These are phyloP conservation scores for Hortiboletus rubellus DNA, from an alignment of 1,284 basidiomycete genomes.

Conservation along the genomic window DNA sequence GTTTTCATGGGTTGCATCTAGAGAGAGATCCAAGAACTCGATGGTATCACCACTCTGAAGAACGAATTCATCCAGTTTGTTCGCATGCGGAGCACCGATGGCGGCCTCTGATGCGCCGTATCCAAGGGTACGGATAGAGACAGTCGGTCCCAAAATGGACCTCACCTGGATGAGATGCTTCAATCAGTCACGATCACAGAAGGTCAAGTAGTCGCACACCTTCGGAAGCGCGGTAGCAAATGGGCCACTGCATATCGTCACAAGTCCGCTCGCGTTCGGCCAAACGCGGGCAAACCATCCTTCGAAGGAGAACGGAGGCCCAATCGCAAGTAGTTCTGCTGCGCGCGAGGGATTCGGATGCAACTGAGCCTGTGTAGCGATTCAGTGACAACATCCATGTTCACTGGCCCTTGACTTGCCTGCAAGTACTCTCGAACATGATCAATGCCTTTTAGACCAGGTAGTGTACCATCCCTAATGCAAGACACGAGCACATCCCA, in stretches of 20 bases:
- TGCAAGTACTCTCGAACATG: constrained; percentile 17
- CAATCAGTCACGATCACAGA: background rate
- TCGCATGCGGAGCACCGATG: background rate
- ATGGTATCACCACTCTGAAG: constrained; percentile 3
- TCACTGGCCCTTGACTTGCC: background rate
- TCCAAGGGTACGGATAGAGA: background rate
- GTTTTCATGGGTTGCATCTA: constrained; percentile 10
- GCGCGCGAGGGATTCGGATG: constrained; percentile 14
- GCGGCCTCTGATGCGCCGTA: constrained; percentile 12
- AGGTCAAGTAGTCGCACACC: background rate
- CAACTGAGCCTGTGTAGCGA: constrained; percentile 2
- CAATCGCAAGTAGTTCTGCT: constrained; percentile 16
- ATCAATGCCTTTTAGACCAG: constrained; percentile 16
- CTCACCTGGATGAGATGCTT: constrained; percentile 11
- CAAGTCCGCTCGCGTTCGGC: background rate
- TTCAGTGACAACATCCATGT: background rate
- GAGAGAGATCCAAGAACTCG: constrained; percentile 19
- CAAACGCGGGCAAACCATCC: constrained; percentile 18
- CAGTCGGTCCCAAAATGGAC: constrained; percentile 14
- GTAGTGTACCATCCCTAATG: constrained; percentile 17
- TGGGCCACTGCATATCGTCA: constrained; percentile 14
- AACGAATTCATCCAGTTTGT: constrained; percentile 9
- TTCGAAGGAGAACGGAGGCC: constrained; percentile 11
- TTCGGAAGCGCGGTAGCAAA: constrained; percentile 18
- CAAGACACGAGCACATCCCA: constrained; percentile 20